Base-by-base conservation (phyloP, 345 rosid genomes). In the Corymbia maculata region DNA sequence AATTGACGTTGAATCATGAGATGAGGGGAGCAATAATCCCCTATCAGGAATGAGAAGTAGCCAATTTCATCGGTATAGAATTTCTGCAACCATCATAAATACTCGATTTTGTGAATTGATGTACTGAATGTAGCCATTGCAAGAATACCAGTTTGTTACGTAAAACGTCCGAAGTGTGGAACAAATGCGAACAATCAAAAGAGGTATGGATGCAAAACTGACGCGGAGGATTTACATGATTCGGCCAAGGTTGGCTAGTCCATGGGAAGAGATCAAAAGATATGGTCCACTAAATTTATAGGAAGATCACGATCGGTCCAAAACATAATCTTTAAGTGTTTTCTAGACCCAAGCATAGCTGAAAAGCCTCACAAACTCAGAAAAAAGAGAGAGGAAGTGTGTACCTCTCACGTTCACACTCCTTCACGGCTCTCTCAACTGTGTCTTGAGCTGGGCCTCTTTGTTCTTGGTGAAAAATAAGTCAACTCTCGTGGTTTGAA, bases 211-310 rank as follows among this genome's bases (percentile, higher is more conserved):
- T 59, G 30, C 15, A 28, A 13, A 13, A 59, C 68, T 4, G 68
- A 59, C 68, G 11, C 0, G 5, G 2, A 59, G 14, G 15, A 59
- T 26, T 59, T 59, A 2, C 0, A 30, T 59, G 30, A 30, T 28
- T 59, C 30, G 8, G 2, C 26, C 2, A 28, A 6, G 15, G 68
- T 0, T 59, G 14, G 30, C 30, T 26, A 59, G n/a, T 24, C 68
- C 68, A 59, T 59, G 68, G 68, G 30, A 59, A 59, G 30, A 59
- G 30, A 59, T 59, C 15, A 9, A 0, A 59, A 12, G 68, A 59
- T n/a, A 59, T 3, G 30, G 10, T 59, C 30, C 12, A 59, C 3
- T 59, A 59, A 26, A 26, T 26, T 59, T 0, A 26, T 1, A 1
- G 9, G 30, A 59, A 59, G 66, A 59, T 26, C 68, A 59, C 68